These are phyloP conservation scores for Hippophae rhamnoides DNA, from an alignment of 306 rosid genomes.

Conservation along the genomic window DNA sequence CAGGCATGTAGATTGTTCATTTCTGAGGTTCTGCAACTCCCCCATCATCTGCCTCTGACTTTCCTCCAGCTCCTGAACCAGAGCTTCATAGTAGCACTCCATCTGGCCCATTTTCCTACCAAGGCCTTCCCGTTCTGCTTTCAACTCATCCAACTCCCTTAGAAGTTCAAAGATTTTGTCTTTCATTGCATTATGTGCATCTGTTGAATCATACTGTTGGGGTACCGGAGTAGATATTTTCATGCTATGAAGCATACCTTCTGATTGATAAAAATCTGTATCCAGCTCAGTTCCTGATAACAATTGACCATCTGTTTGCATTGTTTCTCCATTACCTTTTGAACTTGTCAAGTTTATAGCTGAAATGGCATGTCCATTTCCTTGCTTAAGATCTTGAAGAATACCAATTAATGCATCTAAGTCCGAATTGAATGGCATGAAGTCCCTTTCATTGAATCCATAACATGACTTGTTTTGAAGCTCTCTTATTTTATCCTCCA, in stretches of 20 bases:
- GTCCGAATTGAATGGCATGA: conserved; percentile 48
- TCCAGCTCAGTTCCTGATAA: conserved; percentile 55
- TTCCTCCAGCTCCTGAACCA: conserved; percentile 95
- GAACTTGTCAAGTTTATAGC: conserved; percentile 24
- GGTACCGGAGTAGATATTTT: conserved; percentile 47
- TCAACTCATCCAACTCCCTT: conserved; percentile 72
- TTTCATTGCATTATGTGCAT: conserved; percentile 60
- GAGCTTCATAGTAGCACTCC: conserved; percentile 99
- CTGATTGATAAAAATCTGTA: conserved; percentile 53
- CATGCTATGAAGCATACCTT: conserved; percentile 46
- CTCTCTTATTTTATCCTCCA: conserved; percentile 76
- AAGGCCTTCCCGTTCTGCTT: conserved; percentile 74
- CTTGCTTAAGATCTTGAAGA: conserved; percentile 67
- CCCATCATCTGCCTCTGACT: conserved; percentile 90
- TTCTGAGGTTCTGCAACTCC: conserved; percentile 86
- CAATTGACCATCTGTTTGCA: conserved; percentile 39
- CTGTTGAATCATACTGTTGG: conserved; percentile 54
- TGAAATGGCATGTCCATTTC: conserved; percentile 41
- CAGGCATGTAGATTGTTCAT: conserved; percentile 78
- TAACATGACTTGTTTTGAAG: conserved; percentile 51
- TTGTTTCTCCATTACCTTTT: conserved; percentile 35
- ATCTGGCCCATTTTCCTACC: conserved; percentile 90
- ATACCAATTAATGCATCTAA: conserved; percentile 49
- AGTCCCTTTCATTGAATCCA: conserved; percentile 64
- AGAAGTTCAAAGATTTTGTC: conserved; percentile 63